These are phyloP conservation scores for Diaporthe sp. DNA, from an alignment of 2,329 filamentous ascomycete genomes.

Conservation along the genomic window DNA sequence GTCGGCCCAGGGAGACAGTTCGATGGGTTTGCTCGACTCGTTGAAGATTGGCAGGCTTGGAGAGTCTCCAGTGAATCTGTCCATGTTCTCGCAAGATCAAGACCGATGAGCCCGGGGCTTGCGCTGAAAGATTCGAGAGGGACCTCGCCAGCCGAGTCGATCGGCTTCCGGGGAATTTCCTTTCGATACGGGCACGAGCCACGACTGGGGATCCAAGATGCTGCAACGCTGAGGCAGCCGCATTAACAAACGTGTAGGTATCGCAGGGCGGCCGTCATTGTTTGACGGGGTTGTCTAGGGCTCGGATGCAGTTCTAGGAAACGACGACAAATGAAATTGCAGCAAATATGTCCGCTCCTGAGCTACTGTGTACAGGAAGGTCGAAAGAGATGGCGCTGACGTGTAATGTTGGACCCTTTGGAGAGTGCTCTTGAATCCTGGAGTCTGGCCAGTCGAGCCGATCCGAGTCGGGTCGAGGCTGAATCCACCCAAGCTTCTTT, in stretches of 20 bases:
- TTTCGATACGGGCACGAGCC: conserved; percentile 24
- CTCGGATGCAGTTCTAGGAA: not conserved
- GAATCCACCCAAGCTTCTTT: conserved; percentile 31
- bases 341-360: conserved; percentile 10
- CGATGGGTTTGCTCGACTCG: conserved; percentile 37
- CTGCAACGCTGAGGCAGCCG: conserved; percentile 36
- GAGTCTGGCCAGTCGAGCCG: conserved; percentile 29
- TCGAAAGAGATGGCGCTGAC: conserved; percentile 36
- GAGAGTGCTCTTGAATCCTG: conserved; percentile 8
- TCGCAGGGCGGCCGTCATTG: conserved; percentile 34
- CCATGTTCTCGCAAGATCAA: conserved; percentile 33
- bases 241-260: conserved; percentile 35
- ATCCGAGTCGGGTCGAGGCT: conserved; percentile 28
- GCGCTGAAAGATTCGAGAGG: conserved; percentile 2
- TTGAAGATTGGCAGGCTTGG: conserved; percentile 40
- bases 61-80: conserved; percentile 40
- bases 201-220: conserved; percentile 31
- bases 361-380: conserved; percentile 17
- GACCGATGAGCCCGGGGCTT: not conserved
- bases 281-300: conserved; percentile 19
- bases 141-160: conserved; percentile 4
- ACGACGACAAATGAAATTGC: not conserved
- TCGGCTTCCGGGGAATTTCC: not conserved
- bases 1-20: conserved; percentile 45
- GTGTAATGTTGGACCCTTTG: conserved; percentile 28